phyloP scores from a whole-genome alignment of 371 early-diverging fungal species.

The Mortierella sp. region DNA sequence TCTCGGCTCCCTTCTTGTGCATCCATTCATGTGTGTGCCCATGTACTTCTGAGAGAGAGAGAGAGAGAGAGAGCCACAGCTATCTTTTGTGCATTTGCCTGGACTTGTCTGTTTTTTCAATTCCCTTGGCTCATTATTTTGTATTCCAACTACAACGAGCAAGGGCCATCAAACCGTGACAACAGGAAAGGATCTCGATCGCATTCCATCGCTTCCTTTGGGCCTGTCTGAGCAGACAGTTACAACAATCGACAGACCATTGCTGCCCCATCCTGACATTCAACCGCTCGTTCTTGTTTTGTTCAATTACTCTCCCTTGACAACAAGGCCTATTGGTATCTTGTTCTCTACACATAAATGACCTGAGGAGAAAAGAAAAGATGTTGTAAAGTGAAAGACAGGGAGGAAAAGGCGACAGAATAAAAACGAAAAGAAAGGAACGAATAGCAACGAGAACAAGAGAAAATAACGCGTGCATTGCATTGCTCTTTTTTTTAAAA shows the following conservation, averaged over 20 bases:
- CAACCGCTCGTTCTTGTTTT: background rate
- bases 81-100: background rate
- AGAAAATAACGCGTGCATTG: conserved; percentile 9
- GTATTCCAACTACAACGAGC: background rate
- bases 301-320: background rate
- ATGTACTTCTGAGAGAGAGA: too few species aligned
- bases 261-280: background rate
- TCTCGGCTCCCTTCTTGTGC: too few species aligned
- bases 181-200: background rate
- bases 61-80: background rate
- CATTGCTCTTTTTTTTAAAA: background rate
- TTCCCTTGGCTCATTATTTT: background rate
- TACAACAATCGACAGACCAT: background rate
- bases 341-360: background rate
- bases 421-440: background rate
- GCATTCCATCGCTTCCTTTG: background rate
- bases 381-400: too few species aligned
- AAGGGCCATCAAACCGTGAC: background rate
- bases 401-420: background rate
- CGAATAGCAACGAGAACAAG: background rate
- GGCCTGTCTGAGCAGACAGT: background rate
- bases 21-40: too few species aligned
- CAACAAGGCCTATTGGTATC: background rate
- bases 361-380: background rate
- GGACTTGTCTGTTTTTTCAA: background rate